phyloP scores from a whole-genome alignment of 331 rosid genomes.

The Acacia concinna region DNA sequence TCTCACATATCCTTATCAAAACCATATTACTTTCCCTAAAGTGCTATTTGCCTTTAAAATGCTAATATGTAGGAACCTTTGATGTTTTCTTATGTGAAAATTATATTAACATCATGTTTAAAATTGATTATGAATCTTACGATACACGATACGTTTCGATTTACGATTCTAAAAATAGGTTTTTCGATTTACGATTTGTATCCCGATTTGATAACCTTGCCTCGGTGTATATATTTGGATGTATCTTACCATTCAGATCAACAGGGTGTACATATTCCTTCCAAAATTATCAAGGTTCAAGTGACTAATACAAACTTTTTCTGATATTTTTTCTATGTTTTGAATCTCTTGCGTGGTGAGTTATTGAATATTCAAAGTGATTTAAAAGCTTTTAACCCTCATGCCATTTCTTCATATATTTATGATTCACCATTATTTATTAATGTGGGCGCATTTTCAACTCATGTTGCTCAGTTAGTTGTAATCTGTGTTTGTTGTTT shows the following conservation, averaged over 20 bases:
- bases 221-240: not conserved
- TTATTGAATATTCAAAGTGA: not conserved
- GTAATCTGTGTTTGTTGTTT: constrained; percentile 23
- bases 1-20: no score
- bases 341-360: not conserved
- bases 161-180: no score
- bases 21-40: no score
- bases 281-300: not conserved
- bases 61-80: no score
- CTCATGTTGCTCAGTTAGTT: constrained; percentile 22
- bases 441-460: constrained; percentile 6
- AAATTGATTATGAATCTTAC: no score
- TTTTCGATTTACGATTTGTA: no score
- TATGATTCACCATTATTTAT: not conserved
- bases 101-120: no score
- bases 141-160: no score
- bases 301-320: not conserved
- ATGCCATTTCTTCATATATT: not conserved
- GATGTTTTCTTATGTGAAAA: no score
- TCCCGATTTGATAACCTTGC: no score
- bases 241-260: not conserved
- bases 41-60: no score
- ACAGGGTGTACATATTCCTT: not conserved
- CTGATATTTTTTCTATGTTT: not conserved
- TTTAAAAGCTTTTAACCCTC: not conserved